Conservation (phyloP, 768 basidiomycete genomes). For the Tulasnella sp. region DNA sequence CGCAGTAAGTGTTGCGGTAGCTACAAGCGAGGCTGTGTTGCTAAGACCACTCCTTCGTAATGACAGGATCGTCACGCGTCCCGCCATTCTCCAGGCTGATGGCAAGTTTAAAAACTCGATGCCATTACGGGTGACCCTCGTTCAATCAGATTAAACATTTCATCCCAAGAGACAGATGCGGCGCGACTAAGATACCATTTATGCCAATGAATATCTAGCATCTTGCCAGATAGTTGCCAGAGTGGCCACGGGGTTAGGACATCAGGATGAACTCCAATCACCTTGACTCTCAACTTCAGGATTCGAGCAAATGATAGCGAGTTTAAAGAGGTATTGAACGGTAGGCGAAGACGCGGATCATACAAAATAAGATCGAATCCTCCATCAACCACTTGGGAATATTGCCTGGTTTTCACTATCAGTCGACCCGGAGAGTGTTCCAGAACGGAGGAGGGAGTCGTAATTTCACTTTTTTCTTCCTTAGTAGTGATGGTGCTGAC, state of each 20-base stretch:
- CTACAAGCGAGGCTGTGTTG: background rate
- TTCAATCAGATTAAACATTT: background rate
- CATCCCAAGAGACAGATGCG: background rate
- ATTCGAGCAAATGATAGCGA: too few species aligned
- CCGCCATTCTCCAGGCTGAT: background rate
- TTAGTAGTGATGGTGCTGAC: background rate
- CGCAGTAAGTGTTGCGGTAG: background rate
- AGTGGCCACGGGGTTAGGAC: too few species aligned
- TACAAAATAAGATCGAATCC: too few species aligned
- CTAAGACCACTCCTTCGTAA: background rate
- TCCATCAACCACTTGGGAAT: too few species aligned
- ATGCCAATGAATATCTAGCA: background rate
- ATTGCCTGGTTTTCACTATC: too few species aligned
- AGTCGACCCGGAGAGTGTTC: too few species aligned
- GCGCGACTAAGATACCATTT: background rate
- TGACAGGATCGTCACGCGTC: conserved; percentile 5
- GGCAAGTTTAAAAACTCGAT: conserved; percentile 13
- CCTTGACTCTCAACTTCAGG: too few species aligned
- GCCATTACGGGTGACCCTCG: background rate
- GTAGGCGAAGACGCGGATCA: too few species aligned
- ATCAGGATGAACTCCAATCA: too few species aligned
- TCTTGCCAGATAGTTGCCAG: too few species aligned
- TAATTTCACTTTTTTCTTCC: background rate
- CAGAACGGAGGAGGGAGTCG: too few species aligned
- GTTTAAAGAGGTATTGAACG: too few species aligned